A percentile compares a stretch with the other conserved stretches of the same genome.
phyloP scores from a whole-genome alignment of 2,329 filamentous ascomycete species.

The Pseudopithomyces maydicus region DNA sequence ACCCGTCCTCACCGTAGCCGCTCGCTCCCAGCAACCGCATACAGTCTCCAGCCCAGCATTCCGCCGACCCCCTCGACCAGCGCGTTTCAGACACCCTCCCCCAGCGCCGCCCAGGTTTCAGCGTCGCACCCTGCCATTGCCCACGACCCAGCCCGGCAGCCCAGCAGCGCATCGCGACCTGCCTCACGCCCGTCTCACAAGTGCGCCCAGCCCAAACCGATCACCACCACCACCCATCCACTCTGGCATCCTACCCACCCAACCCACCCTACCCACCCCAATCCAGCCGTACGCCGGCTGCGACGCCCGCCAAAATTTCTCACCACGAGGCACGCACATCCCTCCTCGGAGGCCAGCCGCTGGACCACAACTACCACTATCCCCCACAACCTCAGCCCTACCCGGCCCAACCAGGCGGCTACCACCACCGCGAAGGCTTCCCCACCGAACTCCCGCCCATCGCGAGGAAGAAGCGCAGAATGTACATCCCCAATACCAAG shows the following conservation, averaged over 20 bases:
- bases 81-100: conserved; percentile 1
- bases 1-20: background rate
- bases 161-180: background rate
- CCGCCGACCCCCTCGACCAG: background rate
- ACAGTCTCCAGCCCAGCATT: background rate
- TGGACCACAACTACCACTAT: conserved; percentile 57
- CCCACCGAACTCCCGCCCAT: conserved; percentile 49
- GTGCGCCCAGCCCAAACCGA: background rate
- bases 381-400: conserved; percentile 51
- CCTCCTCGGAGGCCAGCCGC: conserved; percentile 62
- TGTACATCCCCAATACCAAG: conserved; percentile 79
- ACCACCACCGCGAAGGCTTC: conserved; percentile 47
- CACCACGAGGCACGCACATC: conserved; percentile 62
- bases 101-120: background rate
- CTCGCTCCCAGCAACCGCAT: background rate
- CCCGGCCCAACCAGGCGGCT: conserved; percentile 54
- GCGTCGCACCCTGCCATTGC: conserved; percentile 2
- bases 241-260: conserved; percentile 1
- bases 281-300: conserved; percentile 44
- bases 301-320: conserved; percentile 55
- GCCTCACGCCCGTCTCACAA: conserved; percentile 5
- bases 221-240: background rate
- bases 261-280: conserved; percentile 24
- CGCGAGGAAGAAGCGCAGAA: conserved; percentile 44
- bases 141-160: background rate